These are phyloP conservation scores for Protomyces gravidus DNA, from an alignment of 1,139 yeast genomes.

Conservation along the genomic window DNA sequence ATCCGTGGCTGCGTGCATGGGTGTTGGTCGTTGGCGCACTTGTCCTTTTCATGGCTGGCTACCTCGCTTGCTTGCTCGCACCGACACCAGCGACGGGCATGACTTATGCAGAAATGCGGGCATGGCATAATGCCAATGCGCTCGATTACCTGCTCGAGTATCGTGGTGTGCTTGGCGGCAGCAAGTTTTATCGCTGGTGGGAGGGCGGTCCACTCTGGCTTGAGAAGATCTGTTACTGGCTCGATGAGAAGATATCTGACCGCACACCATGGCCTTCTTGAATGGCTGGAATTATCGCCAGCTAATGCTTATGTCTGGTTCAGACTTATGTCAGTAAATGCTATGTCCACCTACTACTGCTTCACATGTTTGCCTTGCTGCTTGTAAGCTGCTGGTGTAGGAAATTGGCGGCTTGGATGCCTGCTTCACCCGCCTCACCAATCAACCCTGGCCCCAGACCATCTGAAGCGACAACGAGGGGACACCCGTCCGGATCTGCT, in stretches of 20 bases:
- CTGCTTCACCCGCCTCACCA: constrained; percentile 17
- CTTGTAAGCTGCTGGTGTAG: not conserved
- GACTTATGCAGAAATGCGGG: constrained; percentile 19
- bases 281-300: too few species aligned
- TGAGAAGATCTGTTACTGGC: constrained; percentile 16
- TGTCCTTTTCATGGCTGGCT: constrained; percentile 7
- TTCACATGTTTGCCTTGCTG: not conserved
- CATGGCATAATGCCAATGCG: constrained; percentile 18
- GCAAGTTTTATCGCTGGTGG: constrained; percentile 15
- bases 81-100: constrained; percentile 15
- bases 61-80: not conserved
- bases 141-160: constrained; percentile 3
- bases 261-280: constrained; percentile 21
- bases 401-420: constrained; percentile 17
- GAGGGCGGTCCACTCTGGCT: constrained; percentile 12
- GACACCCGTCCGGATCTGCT: not conserved
- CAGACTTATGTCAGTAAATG: not conserved
- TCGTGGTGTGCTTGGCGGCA: constrained; percentile 5
- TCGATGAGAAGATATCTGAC: constrained; percentile 11
- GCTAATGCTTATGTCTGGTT: too few species aligned
- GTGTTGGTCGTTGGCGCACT: not conserved
- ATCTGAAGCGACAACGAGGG: constrained; percentile 13
- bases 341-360: not conserved
- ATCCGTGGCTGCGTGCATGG: constrained; percentile 1
- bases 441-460: constrained; percentile 16